Percentiles rank a stretch among this genome's conserved stretches.
These are phyloP conservation scores for Quercus berberidifolia DNA, from an alignment of 306 rosid species.

Conservation along the genomic window DNA sequence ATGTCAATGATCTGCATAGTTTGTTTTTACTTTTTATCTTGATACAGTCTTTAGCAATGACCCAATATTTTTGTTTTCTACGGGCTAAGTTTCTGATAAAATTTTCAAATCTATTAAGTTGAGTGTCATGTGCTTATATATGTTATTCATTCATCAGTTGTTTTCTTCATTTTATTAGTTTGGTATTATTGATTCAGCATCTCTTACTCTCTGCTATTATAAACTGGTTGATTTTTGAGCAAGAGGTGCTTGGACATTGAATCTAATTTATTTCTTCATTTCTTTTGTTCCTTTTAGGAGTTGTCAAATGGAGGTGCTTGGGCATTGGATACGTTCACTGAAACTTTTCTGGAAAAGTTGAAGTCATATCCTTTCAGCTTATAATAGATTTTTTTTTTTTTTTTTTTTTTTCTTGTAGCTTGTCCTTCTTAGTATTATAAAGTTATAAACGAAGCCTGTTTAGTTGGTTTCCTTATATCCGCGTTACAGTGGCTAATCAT, in stretches of 20 bases:
- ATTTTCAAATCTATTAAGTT: background rate
- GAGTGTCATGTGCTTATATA: background rate
- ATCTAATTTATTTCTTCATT: background rate
- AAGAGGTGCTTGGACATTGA: background rate
- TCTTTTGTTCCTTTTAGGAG: slow-evolving; percentile 38
- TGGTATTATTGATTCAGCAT: background rate
- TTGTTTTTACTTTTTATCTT: background rate
- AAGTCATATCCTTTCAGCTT: slow-evolving; percentile 78
- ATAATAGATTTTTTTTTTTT: too few species aligned
- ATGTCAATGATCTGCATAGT: background rate
- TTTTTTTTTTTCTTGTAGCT: background rate
- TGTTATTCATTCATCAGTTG: background rate
- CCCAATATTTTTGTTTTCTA: background rate
- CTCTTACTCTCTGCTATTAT: background rate
- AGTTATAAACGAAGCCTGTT: background rate
- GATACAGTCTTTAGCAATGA: background rate
- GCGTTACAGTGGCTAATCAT: slow-evolving; percentile 51
- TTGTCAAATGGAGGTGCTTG: slow-evolving; percentile 59
- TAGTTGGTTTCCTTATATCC: slow-evolving; percentile 49
- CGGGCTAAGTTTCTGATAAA: background rate
- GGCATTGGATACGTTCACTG: slow-evolving; percentile 69
- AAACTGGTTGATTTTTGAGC: background rate
- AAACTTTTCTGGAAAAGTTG: slow-evolving; percentile 56
- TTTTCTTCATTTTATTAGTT: background rate
- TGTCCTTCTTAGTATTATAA: background rate